phyloP scores from a whole-genome alignment of 192 early-diverging fungal genomes.

The Umbelopsis sp. region DNA sequence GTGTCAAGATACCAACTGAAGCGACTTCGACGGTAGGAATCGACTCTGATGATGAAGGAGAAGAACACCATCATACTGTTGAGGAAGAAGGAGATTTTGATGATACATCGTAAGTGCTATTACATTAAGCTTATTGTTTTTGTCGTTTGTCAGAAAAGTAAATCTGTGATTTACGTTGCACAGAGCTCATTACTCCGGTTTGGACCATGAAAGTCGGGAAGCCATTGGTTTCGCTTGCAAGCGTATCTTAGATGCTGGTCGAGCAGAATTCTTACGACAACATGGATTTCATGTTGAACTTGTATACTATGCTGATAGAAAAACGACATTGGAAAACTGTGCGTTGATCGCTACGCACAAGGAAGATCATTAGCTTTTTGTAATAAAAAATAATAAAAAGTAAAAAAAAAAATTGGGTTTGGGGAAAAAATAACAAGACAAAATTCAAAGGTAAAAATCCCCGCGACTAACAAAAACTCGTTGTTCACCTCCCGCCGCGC shows the following conservation, averaged over 20 bases:
- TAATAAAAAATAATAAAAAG: slow-evolving; percentile 8
- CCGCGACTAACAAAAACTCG: not conserved
- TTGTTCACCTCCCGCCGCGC: slow-evolving; percentile 14
- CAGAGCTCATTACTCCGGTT: slow-evolving; percentile 68
- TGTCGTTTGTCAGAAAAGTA: not conserved
- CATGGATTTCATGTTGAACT: slow-evolving; percentile 67
- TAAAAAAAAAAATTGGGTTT: not conserved
- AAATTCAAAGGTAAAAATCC: slow-evolving; percentile 6
- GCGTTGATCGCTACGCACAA: slow-evolving; percentile 62
- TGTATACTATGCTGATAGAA: slow-evolving; percentile 71
- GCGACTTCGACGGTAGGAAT: slow-evolving; percentile 2
- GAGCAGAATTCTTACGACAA: slow-evolving; percentile 54
- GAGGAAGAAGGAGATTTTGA: slow-evolving; percentile 48
- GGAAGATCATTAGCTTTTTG: not conserved
- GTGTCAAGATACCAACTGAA: slow-evolving; percentile 35
- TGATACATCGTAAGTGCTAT: slow-evolving; percentile 27
- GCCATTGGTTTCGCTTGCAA: slow-evolving; percentile 73
- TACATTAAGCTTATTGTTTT: not conserved
- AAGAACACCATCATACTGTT: slow-evolving; percentile 30
- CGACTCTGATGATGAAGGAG: slow-evolving; percentile 23
- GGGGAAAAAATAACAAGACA: not conserved
- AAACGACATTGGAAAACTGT: slow-evolving; percentile 74
- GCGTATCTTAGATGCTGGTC: slow-evolving; percentile 76
- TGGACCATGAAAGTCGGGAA: slow-evolving; percentile 62
- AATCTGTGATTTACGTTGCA: not conserved